Conservation (phyloP, 2,329 filamentous ascomycete genomes). For the Septoria petroselini region DNA sequence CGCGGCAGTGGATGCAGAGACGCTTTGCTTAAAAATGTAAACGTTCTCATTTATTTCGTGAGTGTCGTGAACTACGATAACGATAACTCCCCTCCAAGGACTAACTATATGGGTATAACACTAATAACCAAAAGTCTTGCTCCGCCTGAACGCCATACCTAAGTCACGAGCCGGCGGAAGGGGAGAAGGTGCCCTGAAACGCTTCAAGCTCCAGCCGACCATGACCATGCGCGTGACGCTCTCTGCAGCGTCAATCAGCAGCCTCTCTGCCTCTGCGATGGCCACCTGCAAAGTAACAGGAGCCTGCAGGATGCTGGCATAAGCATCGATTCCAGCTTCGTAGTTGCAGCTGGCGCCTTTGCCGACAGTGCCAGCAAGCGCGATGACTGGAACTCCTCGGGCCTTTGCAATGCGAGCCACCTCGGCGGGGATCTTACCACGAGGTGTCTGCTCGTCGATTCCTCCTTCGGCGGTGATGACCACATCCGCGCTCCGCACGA, state of each 20-base stretch:
- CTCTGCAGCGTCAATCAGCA: conserved; percentile 40
- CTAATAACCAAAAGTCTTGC: conserved; percentile 15
- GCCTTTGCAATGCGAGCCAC: conserved; percentile 50
- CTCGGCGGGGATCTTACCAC: conserved; percentile 55
- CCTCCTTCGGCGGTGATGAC: conserved; percentile 55
- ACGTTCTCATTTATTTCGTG: too few species aligned
- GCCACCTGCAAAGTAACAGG: conserved; percentile 38
- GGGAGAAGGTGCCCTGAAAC: conserved; percentile 13
- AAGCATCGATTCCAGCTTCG: conserved; percentile 39
- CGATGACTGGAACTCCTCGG: conserved; percentile 49
- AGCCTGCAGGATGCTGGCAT: conserved; percentile 38
- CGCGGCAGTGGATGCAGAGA: too few species aligned
- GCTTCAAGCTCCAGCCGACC: conserved; percentile 36
- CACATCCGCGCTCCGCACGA: conserved; percentile 51
- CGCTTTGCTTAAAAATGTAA: too few species aligned
- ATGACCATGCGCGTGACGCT: conserved; percentile 40
- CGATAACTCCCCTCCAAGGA: too few species aligned
- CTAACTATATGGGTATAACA: conserved; percentile 1
- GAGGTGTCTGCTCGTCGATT: conserved; percentile 52
- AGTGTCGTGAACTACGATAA: too few species aligned
- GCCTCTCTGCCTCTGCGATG: conserved; percentile 37
- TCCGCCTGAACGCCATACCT: conserved; percentile 16
- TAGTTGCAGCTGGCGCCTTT: conserved; percentile 39
- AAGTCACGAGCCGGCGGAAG: conserved; percentile 1
- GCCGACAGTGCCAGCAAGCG: conserved; percentile 44